Conservation (phyloP, 345 rosid species). For the Sapria himalayana region DNA sequence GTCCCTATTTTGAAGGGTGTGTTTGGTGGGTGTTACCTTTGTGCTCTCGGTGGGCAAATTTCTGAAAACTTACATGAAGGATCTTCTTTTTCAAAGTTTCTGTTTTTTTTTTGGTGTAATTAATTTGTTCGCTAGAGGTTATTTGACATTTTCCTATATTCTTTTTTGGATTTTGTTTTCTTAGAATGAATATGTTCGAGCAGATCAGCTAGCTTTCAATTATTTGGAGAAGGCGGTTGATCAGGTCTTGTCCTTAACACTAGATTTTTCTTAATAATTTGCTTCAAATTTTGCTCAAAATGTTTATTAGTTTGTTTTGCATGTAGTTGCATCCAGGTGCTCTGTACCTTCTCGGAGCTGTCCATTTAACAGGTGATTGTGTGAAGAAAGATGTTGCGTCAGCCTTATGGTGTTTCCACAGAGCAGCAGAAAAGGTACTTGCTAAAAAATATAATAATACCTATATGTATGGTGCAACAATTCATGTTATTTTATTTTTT, state of each 20-base stretch:
- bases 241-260: slow-evolving; percentile 29
- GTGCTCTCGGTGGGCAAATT: no score
- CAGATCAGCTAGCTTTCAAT: slow-evolving; percentile 80
- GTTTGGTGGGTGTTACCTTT: no score
- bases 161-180: slow-evolving; percentile 3
- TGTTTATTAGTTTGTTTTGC: slow-evolving; percentile 13
- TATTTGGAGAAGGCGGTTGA: slow-evolving; percentile 86
- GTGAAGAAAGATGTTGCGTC: slow-evolving; percentile 79
- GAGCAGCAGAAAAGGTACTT: slow-evolving; percentile 74
- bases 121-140: no score
- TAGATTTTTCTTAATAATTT: slow-evolving; percentile 1
- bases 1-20: no score
- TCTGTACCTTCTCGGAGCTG: slow-evolving; percentile 75
- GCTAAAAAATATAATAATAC: no score
- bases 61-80: no score
- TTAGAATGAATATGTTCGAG: slow-evolving; percentile 52
- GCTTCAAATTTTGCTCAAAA: slow-evolving; percentile 1
- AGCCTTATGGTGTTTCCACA: slow-evolving; percentile 84
- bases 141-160: slow-evolving; percentile 1
- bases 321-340: slow-evolving; percentile 92
- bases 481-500: no score
- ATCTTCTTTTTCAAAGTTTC: no score
- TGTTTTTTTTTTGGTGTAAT: no score
- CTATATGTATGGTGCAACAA: no score
- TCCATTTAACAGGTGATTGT: slow-evolving; percentile 73